Evolutionary conservation across 192 early-diverging fungal genomes (phyloP).

Genomic region (Coemansia sp.): DNA sequence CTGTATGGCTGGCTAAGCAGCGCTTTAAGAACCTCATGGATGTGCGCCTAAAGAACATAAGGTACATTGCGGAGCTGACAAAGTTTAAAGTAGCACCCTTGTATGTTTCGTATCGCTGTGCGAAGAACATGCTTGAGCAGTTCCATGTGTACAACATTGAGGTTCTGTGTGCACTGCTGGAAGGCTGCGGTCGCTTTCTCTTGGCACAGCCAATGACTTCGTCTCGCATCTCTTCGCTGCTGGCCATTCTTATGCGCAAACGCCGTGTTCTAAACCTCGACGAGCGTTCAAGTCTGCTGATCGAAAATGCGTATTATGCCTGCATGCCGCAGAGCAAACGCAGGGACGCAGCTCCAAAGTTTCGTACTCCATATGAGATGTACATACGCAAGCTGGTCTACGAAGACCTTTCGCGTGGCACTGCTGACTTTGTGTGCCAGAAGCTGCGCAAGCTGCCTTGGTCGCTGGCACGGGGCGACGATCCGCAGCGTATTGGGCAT

Average conservation of each 20-base stretch:
- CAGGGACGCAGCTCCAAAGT: slow-evolving; percentile 61
- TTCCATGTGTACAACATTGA: slow-evolving; percentile 84
- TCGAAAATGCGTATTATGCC: slow-evolving; percentile 92
- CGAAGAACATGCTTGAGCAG: slow-evolving; percentile 85
- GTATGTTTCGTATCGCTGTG: slow-evolving; percentile 79
- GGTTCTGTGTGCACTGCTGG: slow-evolving; percentile 75
- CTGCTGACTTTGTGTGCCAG: slow-evolving; percentile 65
- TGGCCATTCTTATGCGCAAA: slow-evolving; percentile 89
- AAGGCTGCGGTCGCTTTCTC: slow-evolving; percentile 87
- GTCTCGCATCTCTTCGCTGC: slow-evolving; percentile 64
- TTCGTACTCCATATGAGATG: slow-evolving; percentile 77
- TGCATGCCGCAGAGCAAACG: slow-evolving; percentile 80
- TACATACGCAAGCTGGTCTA: slow-evolving; percentile 90
- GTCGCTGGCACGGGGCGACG: slow-evolving; percentile 56
- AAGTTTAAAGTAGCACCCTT: slow-evolving; percentile 88
- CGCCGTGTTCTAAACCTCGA: slow-evolving; percentile 84
- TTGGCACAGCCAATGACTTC: slow-evolving; percentile 75
- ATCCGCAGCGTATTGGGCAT: slow-evolving; percentile 48
- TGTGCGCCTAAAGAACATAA: slow-evolving; percentile 62
- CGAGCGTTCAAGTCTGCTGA: slow-evolving; percentile 77
- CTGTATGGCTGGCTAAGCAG: slow-evolving; percentile 71
- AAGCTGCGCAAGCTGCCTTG: slow-evolving; percentile 86
- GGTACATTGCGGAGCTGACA: slow-evolving; percentile 86
- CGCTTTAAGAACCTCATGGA: slow-evolving; percentile 55
- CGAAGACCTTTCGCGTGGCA: slow-evolving; percentile 72